Conservation (phyloP, 805 yeast species). For the Saturnispora galanensis region DNA sequence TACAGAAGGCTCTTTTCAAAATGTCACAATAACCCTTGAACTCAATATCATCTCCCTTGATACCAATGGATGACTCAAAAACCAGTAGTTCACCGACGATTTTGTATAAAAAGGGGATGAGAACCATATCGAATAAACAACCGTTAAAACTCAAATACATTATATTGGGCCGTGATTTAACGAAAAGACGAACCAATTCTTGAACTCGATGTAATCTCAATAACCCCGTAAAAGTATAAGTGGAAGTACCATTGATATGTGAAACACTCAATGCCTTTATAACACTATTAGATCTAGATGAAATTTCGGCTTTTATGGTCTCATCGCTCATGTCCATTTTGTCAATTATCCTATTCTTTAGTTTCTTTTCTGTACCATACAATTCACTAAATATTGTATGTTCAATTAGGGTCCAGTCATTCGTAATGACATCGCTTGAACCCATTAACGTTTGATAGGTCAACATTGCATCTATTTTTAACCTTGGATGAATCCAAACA, state of each 20-base stretch:
- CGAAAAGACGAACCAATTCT: conserved; percentile 20
- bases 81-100: conserved; percentile 19
- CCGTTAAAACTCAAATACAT: conserved; percentile 17
- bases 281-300: conserved; percentile 12
- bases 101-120: conserved; percentile 20
- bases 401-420: conserved; percentile 17
- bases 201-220: conserved; percentile 15
- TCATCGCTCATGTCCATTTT: conserved; percentile 11
- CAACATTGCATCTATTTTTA: conserved; percentile 23
- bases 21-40: conserved; percentile 15
- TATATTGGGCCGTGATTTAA: conserved; percentile 14
- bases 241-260: conserved; percentile 3
- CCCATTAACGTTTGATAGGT: conserved; percentile 23
- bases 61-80: conserved; percentile 12
- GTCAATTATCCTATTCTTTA: conserved; percentile 19
- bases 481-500: conserved; percentile 28
- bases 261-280: conserved; percentile 14
- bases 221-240: conserved; percentile 14
- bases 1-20: conserved; percentile 20
- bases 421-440: conserved; percentile 15
- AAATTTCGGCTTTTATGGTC: background rate
- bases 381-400: conserved; percentile 23
- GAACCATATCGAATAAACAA: conserved; percentile 18
- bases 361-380: conserved; percentile 9
- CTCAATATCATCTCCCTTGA: conserved; percentile 8